Conservation (phyloP, 192 early-diverging fungal genomes). For the Gonapodya prolifera region DNA sequence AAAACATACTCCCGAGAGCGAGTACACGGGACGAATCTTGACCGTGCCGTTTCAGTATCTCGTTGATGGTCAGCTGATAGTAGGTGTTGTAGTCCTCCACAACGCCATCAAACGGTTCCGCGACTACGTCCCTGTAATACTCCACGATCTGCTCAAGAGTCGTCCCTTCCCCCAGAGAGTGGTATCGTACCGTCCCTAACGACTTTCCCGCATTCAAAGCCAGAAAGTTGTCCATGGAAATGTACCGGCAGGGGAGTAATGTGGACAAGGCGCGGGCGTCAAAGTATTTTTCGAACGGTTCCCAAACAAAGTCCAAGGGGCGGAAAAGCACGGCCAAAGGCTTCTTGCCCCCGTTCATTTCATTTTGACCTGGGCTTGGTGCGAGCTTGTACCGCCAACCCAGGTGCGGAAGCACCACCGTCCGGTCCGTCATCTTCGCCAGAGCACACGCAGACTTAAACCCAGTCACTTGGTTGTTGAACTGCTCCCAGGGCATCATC, state of each 20-base stretch:
- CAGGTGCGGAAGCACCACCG: constrained; percentile 21
- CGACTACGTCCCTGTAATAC: constrained; percentile 17
- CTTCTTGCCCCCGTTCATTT: constrained; percentile 5
- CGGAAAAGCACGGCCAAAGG: constrained; percentile 5
- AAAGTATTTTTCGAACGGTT: constrained; percentile 22
- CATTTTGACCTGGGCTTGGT: neutral
- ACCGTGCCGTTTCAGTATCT: constrained; percentile 10
- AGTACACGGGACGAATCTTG: constrained; percentile 11
- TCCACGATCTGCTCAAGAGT: constrained; percentile 16
- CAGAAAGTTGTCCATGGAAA: constrained; percentile 20
- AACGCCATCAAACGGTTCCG: constrained; percentile 13
- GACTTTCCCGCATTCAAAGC: constrained; percentile 10
- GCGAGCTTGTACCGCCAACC: constrained; percentile 13
- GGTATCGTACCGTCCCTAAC: constrained; percentile 12
- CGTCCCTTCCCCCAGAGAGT: constrained; percentile 18
- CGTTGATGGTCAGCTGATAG: constrained; percentile 5
- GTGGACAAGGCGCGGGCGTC: constrained; percentile 7
- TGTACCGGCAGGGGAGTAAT: constrained; percentile 15
- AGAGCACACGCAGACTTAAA: constrained; percentile 27
- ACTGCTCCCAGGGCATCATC: constrained; percentile 27
- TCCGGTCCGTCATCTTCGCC: constrained; percentile 16
- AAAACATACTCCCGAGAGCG: constrained; percentile 19
- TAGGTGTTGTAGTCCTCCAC: constrained; percentile 13
- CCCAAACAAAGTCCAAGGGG: constrained; percentile 14
- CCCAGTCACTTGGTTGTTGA: constrained; percentile 24